phyloP scores from a whole-genome alignment of 352 stramenopile genomes.

The Elongisporangium prolatum region DNA sequence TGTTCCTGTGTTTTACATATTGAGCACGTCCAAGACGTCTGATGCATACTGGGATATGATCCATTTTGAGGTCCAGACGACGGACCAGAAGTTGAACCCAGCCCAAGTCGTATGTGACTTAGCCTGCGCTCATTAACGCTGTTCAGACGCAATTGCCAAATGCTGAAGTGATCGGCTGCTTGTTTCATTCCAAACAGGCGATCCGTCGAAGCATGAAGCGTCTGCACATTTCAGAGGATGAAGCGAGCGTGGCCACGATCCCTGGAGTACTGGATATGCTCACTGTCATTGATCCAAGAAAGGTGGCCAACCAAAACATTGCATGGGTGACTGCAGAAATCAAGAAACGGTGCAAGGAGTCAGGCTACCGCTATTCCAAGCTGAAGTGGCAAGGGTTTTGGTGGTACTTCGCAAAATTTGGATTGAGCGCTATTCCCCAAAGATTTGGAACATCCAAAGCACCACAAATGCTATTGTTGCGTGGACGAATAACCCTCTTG shows the following conservation, averaged over 20 bases:
- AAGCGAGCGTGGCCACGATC: constrained; percentile 10
- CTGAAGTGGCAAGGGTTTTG: constrained; percentile 15
- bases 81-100: constrained; percentile 1
- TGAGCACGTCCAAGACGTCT: constrained; percentile 6
- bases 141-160: constrained; percentile 7
- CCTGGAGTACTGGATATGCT: constrained; percentile 16
- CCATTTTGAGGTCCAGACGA: constrained; percentile 5
- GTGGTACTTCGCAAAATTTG: constrained; percentile 11
- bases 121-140: constrained; percentile 3
- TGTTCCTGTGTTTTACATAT: constrained; percentile 14
- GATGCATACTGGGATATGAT: constrained; percentile 20
- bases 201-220: constrained; percentile 9
- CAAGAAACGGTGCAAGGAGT: constrained; percentile 7
- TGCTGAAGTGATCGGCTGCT: too few species aligned
- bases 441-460: constrained; percentile 16
- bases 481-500: constrained; percentile 16
- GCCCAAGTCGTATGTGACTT: constrained; percentile 6
- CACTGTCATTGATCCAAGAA: constrained; percentile 4
- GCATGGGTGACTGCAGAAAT: constrained; percentile 14
- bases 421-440: constrained; percentile 9
- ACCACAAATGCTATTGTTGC: constrained; percentile 8
- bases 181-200: constrained; percentile 8
- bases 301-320: constrained; percentile 9
- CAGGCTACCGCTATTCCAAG: constrained; percentile 7
- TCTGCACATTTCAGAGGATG: constrained; percentile 12